Evolutionary conservation across 1,284 basidiomycete genomes (phyloP).

Genomic region (Phlebopus sp.): DNA sequence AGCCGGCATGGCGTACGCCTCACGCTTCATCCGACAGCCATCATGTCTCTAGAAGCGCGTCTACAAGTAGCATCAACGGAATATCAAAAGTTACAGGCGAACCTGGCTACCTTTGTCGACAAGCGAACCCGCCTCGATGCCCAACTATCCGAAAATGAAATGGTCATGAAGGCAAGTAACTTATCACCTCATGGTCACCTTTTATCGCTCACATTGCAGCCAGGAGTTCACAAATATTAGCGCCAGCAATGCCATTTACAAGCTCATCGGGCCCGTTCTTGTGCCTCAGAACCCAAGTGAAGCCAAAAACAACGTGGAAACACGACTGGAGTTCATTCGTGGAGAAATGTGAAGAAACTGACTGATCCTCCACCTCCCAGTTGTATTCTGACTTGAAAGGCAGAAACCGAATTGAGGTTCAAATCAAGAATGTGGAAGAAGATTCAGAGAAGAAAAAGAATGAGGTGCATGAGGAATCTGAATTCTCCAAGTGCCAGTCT

Average conservation of each 20-base stretch:
- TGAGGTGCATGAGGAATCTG: conserved; percentile 53
- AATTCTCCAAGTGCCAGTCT: conserved; percentile 2
- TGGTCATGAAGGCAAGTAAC: conserved; percentile 81
- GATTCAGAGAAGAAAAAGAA: conserved; percentile 77
- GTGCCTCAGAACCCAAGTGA: conserved; percentile 89
- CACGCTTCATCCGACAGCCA: conserved; percentile 12
- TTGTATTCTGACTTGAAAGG: conserved; percentile 7
- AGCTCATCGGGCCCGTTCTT: conserved; percentile 89
- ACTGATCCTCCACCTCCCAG: background rate
- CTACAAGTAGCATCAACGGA: conserved; percentile 68
- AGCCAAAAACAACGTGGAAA: conserved; percentile 88
- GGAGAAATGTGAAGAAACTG: conserved; percentile 75
- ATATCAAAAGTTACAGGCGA: conserved; percentile 78
- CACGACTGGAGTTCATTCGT: conserved; percentile 87
- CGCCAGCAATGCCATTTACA: conserved; percentile 82
- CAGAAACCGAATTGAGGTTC: conserved; percentile 79
- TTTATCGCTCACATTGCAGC: background rate
- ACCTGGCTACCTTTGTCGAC: conserved; percentile 72
- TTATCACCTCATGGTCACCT: background rate
- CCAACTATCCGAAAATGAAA: conserved; percentile 89
- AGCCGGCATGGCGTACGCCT: background rate
- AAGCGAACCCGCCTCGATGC: conserved; percentile 82
- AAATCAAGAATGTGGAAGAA: conserved; percentile 72
- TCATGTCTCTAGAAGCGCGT: conserved; percentile 49
- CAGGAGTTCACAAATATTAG: conserved; percentile 86